Conservation (phyloP, 2,329 filamentous ascomycete species). For the Cladosporium sp. region DNA sequence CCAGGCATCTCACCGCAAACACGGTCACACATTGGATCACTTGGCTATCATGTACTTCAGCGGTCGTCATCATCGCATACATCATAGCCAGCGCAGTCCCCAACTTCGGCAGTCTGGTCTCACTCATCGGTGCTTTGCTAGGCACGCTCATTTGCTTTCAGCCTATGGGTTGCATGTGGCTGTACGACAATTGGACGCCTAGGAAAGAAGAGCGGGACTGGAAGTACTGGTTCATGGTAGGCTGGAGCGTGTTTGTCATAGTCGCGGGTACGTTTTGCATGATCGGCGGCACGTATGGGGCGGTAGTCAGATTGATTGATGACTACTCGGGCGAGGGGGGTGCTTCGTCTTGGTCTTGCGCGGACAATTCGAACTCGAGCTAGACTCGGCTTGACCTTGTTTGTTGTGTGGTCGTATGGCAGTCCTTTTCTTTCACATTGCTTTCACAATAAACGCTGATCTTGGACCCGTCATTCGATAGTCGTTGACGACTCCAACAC, state of each 20-base stretch:
- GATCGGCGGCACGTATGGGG: constrained; percentile 42
- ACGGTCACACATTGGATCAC: constrained; percentile 46
- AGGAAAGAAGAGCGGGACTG: constrained; percentile 15
- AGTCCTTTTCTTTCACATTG: too few species aligned
- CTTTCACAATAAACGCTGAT: too few species aligned
- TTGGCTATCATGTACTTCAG: constrained; percentile 36
- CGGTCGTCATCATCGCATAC: constrained; percentile 18
- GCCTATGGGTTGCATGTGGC: constrained; percentile 38
- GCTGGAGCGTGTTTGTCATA: constrained; percentile 30
- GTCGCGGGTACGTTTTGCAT: constrained; percentile 37
- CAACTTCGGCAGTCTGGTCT: constrained; percentile 20
- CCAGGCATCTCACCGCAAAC: constrained; percentile 46
- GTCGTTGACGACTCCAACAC: too few species aligned
- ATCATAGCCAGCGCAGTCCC: constrained; percentile 25
- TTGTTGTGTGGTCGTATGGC: too few species aligned
- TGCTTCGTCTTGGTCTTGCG: constrained; percentile 1
- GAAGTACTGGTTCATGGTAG: constrained; percentile 17
- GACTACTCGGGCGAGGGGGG: neutral
- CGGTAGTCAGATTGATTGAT: constrained; percentile 27
- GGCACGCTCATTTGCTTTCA: constrained; percentile 21
- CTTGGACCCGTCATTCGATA: too few species aligned
- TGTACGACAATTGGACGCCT: constrained; percentile 37
- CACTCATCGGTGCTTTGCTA: constrained; percentile 23
- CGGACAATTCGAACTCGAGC: constrained; percentile 5
- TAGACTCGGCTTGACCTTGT: neutral